Percentiles rank a stretch among this genome's conserved stretches.
Evolutionary conservation across 139 green algal species (phyloP).

Genomic region (Chlamydomonas asymmetrica): DNA sequence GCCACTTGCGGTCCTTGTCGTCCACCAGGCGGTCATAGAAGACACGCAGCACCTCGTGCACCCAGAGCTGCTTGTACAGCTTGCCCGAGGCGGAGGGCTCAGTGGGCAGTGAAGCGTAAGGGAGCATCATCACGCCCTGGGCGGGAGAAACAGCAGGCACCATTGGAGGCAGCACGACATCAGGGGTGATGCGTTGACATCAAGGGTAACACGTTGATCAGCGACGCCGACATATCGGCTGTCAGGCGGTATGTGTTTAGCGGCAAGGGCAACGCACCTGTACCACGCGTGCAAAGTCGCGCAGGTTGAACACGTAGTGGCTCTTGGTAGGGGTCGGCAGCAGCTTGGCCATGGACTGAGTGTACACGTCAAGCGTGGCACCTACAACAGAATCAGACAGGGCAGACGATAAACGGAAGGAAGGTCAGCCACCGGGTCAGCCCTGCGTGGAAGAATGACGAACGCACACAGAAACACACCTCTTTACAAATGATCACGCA

Average conservation of each 20-base stretch:
- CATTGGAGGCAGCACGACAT: too few species aligned
- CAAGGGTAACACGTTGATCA: background rate
- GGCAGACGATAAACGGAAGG: background rate
- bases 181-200: background rate
- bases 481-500: too few species aligned
- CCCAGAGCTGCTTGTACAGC: slow-evolving; percentile 72
- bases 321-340: slow-evolving; percentile 78
- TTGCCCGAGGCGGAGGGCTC: slow-evolving; percentile 19
- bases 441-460: too few species aligned
- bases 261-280: slow-evolving; percentile 40
- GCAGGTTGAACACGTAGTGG: slow-evolving; percentile 86
- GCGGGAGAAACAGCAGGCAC: too few species aligned
- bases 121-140: slow-evolving; percentile 42
- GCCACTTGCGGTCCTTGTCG: slow-evolving; percentile 66
- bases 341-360: slow-evolving; percentile 60
- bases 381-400: slow-evolving; percentile 42
- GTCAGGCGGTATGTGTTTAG: too few species aligned
- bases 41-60: slow-evolving; percentile 76
- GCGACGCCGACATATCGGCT: too few species aligned
- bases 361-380: slow-evolving; percentile 73
- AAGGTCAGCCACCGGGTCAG: background rate
- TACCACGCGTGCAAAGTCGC: slow-evolving; percentile 78
- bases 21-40: slow-evolving; percentile 80
- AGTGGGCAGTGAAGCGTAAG: slow-evolving; percentile 13
- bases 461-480: too few species aligned